Evolutionary conservation across 192 early-diverging fungal species (phyloP).

Genomic region (Linnemannia zychae): DNA sequence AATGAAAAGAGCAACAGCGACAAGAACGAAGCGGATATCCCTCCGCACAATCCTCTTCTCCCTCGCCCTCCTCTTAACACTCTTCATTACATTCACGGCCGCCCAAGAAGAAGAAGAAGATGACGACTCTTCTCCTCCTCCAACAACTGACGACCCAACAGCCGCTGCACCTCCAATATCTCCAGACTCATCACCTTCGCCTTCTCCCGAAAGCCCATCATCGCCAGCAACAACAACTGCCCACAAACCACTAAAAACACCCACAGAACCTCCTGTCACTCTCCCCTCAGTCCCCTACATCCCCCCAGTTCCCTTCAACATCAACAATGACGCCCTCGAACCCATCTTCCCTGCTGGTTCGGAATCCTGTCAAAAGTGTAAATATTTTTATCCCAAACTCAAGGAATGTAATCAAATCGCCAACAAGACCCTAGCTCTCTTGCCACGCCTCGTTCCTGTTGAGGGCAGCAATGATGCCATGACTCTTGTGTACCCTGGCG

Average conservation of each 20-base stretch:
- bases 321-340: conserved; percentile 22
- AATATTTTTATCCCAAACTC: conserved; percentile 50
- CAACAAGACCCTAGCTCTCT: conserved; percentile 12
- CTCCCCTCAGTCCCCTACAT: conserved; percentile 25
- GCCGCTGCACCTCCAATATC: not conserved
- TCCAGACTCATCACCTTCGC: not conserved
- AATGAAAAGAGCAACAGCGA: not conserved
- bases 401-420: conserved; percentile 49
- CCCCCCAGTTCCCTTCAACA: conserved; percentile 1
- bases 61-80: not conserved
- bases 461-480: not conserved
- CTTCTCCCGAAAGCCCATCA: not conserved
- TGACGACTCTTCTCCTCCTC: not conserved
- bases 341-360: conserved; percentile 37
- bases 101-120: not conserved
- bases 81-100: not conserved
- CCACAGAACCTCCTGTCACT: not conserved
- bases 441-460: not conserved
- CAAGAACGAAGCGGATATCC: not conserved
- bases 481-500: not conserved
- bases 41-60: not conserved
- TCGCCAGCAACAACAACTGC: not conserved
- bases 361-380: conserved; percentile 49
- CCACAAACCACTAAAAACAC: not conserved
- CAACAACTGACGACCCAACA: not conserved